Evolutionary conservation across 2,329 filamentous ascomycete genomes (phyloP).

Genomic region (Colletotrichum australisinense): DNA sequence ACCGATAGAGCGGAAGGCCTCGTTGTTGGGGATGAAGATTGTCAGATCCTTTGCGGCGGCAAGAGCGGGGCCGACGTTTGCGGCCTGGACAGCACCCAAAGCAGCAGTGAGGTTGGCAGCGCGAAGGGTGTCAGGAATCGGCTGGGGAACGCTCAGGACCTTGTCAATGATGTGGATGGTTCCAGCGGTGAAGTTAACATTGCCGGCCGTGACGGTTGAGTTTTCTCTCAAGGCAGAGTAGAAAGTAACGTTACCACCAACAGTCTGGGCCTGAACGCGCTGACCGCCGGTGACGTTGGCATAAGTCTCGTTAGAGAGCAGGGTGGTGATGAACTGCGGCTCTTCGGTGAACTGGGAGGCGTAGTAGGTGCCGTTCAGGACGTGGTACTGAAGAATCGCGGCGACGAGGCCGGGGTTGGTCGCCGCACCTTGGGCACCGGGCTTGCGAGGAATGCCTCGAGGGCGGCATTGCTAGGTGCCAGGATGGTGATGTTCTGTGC

Average conservation of each 20-base stretch:
- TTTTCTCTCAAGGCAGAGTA: constrained; percentile 63
- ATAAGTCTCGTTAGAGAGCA: constrained; percentile 62
- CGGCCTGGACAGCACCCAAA: constrained; percentile 57
- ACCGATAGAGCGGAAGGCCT: constrained; percentile 68
- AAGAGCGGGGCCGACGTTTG: constrained; percentile 55
- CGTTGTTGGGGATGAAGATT: constrained; percentile 72
- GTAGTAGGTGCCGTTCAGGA: constrained; percentile 61
- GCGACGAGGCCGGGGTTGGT: constrained; percentile 37
- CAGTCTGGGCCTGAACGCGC: constrained; percentile 58
- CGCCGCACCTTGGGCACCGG: constrained; percentile 35
- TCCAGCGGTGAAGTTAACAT: constrained; percentile 65
- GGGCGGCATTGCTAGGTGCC: constrained; percentile 64
- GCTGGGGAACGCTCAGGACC: constrained; percentile 58
- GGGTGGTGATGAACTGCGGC: constrained; percentile 49
- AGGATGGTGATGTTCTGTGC: constrained; percentile 65
- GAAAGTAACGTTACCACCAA: constrained; percentile 58
- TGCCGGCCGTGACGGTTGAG: constrained; percentile 59
- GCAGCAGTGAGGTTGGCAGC: constrained; percentile 57
- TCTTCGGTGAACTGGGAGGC: constrained; percentile 41
- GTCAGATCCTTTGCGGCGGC: constrained; percentile 62
- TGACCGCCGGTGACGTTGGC: constrained; percentile 71
- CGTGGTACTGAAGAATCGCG: constrained; percentile 67
- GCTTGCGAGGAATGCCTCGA: constrained; percentile 49
- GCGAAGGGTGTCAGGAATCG: constrained; percentile 53
- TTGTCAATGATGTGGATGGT: constrained; percentile 65